A percentile compares a stretch with the other conserved stretches of the same genome.
These are phyloP conservation scores for Xylaria palmicola DNA, from an alignment of 495 filamentous ascomycete species.

Conservation along the genomic window DNA sequence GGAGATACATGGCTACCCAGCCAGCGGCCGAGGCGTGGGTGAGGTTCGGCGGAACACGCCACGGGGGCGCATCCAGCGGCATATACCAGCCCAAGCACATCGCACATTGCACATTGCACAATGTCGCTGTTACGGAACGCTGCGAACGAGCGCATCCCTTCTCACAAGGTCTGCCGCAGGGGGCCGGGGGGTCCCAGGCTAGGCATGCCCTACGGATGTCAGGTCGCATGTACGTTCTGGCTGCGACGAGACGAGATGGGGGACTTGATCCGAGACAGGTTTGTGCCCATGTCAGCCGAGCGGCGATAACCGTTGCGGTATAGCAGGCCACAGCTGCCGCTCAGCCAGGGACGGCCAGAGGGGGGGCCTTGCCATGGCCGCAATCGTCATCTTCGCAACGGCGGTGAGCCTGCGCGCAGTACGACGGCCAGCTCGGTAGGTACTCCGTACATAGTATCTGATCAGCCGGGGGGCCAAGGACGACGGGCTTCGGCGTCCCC, in stretches of 20 bases:
- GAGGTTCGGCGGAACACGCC: neutral
- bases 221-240: neutral
- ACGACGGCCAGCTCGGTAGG: too few relatives aligned
- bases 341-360: neutral
- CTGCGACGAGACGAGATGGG: conserved; percentile 12
- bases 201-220: too few relatives aligned
- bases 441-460: too few relatives aligned
- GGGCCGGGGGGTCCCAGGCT: neutral
- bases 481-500: neutral
- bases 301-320: conserved; percentile 11
- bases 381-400: conserved; percentile 5
- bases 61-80: conserved; percentile 2
- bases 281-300: conserved; percentile 4
- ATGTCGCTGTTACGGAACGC: neutral
- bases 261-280: conserved; percentile 13
- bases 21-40: too few relatives aligned
- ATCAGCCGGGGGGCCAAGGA: conserved; percentile 6
- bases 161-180: too few relatives aligned
- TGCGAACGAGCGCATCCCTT: neutral
- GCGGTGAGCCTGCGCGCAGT: conserved; percentile 17
- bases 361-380: too few relatives aligned
- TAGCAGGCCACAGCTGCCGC: too few relatives aligned
- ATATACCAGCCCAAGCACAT: conserved; percentile 10
- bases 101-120: too few relatives aligned
- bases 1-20: neutral